Conservation (phyloP, 169 alveolate species). For the Plasmodium coatneyi region DNA sequence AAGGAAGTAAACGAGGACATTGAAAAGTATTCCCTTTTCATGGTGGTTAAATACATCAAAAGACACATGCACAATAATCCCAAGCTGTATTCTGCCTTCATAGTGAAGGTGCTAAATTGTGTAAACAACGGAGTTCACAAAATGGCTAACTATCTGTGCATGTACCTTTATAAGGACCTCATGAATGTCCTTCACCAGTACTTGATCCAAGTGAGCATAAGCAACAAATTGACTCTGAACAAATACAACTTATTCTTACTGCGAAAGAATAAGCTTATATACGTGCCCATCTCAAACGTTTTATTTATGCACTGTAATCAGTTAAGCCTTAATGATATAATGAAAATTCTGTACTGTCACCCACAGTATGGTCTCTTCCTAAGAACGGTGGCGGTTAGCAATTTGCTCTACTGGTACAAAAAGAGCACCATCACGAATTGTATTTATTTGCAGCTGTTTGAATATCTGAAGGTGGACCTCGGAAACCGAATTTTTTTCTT, state of each 20-base stretch:
- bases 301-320: constrained; percentile 52
- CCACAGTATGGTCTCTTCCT: constrained; percentile 56
- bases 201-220: constrained; percentile 31
- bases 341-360: constrained; percentile 51
- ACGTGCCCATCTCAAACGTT: constrained; percentile 55
- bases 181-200: constrained; percentile 32
- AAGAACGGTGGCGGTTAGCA: constrained; percentile 34
- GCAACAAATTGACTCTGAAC: constrained; percentile 30
- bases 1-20: constrained; percentile 43
- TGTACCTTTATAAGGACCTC: constrained; percentile 27
- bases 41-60: constrained; percentile 25
- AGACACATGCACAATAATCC: constrained; percentile 26
- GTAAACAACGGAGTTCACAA: constrained; percentile 26
- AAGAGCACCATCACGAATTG: constrained; percentile 65
- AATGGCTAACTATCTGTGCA: constrained; percentile 26
- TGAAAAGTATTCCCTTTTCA: constrained; percentile 22
- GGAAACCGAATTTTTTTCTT: constrained; percentile 71
- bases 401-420: constrained; percentile 46
- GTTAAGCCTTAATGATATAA: constrained; percentile 34
- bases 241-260: constrained; percentile 48
- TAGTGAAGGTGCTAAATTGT: constrained; percentile 22
- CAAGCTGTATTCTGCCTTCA: constrained; percentile 23
- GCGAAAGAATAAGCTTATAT: constrained; percentile 20
- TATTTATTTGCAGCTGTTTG: constrained; percentile 64
- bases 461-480: constrained; percentile 54